Evolutionary conservation across 108 stramenopile genomes (phyloP).

Genomic region (Asterionellopsis glacialis): DNA sequence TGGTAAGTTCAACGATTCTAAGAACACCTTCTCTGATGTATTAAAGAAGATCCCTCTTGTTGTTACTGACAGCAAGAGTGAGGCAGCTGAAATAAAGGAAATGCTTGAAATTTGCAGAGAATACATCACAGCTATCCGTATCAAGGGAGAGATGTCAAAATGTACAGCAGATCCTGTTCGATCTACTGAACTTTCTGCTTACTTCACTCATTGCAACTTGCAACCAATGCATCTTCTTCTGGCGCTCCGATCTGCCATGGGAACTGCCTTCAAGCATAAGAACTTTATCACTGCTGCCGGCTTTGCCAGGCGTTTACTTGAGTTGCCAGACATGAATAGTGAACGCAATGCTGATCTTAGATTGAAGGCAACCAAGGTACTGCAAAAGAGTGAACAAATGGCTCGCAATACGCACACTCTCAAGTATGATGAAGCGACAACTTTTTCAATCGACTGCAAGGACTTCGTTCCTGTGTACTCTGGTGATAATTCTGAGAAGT

Average conservation of each 20-base stretch:
- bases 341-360: slow-evolving; percentile 92
- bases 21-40: slow-evolving; percentile 68
- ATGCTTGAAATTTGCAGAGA: slow-evolving; percentile 91
- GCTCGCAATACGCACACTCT: slow-evolving; percentile 94
- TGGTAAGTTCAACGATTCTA: slow-evolving; percentile 93
- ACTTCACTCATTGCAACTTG: slow-evolving; percentile 99
- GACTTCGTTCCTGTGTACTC: slow-evolving; percentile 89
- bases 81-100: slow-evolving; percentile 92
- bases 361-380: slow-evolving; percentile 92
- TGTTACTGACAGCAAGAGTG: slow-evolving; percentile 69
- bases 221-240: slow-evolving; percentile 95
- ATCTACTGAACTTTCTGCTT: slow-evolving; percentile 94
- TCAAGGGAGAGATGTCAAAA: slow-evolving; percentile 84
- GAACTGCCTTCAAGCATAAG: slow-evolving; percentile 97
- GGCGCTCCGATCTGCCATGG: slow-evolving; percentile 97
- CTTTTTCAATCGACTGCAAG: slow-evolving; percentile 90
- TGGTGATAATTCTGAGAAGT: slow-evolving; percentile 59
- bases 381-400: slow-evolving; percentile 96
- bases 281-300: slow-evolving; percentile 95
- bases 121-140: slow-evolving; percentile 95
- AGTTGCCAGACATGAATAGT: slow-evolving; percentile 92
- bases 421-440: slow-evolving; percentile 94
- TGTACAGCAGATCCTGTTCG: slow-evolving; percentile 75
- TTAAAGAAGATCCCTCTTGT: slow-evolving; percentile 86
- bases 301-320: slow-evolving; percentile 94